A percentile compares a stretch with the other conserved stretches of the same genome.
These are phyloP conservation scores for Penicilliopsis zonata DNA, from an alignment of 495 filamentous ascomycete species.

Conservation along the genomic window DNA sequence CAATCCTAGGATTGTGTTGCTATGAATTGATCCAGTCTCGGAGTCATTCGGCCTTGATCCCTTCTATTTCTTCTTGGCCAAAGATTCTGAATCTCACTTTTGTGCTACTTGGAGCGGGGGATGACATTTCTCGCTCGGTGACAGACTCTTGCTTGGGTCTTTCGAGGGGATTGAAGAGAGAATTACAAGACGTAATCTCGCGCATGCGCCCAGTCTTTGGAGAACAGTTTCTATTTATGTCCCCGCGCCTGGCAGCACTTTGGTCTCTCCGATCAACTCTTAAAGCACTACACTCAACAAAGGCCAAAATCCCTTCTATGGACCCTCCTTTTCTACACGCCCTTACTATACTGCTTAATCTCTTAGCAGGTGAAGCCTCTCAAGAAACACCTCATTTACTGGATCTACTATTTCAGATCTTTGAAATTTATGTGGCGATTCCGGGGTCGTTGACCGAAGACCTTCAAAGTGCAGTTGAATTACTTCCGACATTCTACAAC, in stretches of 20 bases:
- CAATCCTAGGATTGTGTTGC: constrained; percentile 19
- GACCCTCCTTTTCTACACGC: constrained; percentile 13
- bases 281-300: constrained; percentile 14
- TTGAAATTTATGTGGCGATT: constrained; percentile 45
- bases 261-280: constrained; percentile 17
- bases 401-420: constrained; percentile 41
- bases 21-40: constrained; percentile 16
- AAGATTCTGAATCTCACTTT: constrained; percentile 18
- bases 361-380: constrained; percentile 10
- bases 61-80: constrained; percentile 20
- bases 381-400: constrained; percentile 9
- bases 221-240: constrained; percentile 9
- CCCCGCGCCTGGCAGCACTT: constrained; percentile 20
- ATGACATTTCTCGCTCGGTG: constrained; percentile 13
- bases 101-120: constrained; percentile 13
- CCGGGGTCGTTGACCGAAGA: constrained; percentile 10
- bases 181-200: constrained; percentile 14
- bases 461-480: constrained; percentile 12
- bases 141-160: constrained; percentile 9
- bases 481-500: constrained; percentile 17
- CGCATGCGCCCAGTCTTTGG: constrained; percentile 14
- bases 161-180: constrained; percentile 17
- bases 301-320: constrained; percentile 12
- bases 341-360: constrained; percentile 12
- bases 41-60: constrained; percentile 14